These are phyloP conservation scores for Priceomyces medius DNA, from an alignment of 805 yeast species.

Conservation along the genomic window DNA sequence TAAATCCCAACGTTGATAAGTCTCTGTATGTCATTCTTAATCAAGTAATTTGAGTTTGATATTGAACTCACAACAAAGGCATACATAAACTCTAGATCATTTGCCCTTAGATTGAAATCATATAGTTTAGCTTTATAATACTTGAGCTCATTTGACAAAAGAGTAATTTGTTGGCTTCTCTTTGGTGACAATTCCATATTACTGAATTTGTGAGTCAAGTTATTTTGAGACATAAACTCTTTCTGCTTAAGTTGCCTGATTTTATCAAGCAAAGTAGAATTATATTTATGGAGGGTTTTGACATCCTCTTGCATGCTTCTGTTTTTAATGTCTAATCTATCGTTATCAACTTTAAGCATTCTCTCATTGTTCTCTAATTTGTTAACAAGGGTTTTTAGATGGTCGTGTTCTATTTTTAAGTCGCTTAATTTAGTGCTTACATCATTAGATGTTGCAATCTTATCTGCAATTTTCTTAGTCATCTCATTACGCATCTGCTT, in stretches of 20 bases:
- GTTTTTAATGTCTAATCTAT: conserved; percentile 26
- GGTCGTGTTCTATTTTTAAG: conserved; percentile 14
- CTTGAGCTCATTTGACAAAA: conserved; percentile 41
- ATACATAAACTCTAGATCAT: conserved; percentile 37
- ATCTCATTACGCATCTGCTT: conserved; percentile 26
- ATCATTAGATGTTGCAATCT: conserved; percentile 19
- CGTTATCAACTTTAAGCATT: conserved; percentile 28
- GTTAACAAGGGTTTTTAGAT: conserved; percentile 18
- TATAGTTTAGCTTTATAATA: conserved; percentile 48
- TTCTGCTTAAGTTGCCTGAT: conserved; percentile 24
- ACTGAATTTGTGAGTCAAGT: conserved; percentile 17
- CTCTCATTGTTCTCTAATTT: conserved; percentile 31
- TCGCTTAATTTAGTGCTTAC: conserved; percentile 13
- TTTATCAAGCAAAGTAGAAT: conserved; percentile 29
- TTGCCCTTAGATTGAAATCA: conserved; percentile 37
- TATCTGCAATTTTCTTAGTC: conserved; percentile 18
- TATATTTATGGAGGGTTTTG: conserved; percentile 25
- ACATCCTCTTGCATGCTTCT: conserved; percentile 30
- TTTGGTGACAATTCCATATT: conserved; percentile 24
- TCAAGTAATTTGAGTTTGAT: conserved; percentile 23
- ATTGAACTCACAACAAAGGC: conserved; percentile 28
- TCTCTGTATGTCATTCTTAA: conserved; percentile 27
- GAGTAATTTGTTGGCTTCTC: conserved; percentile 9
- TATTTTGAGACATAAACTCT: conserved; percentile 28
- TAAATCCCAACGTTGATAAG: conserved; percentile 32